Evolutionary conservation across 2,329 filamentous ascomycete genomes (phyloP).

Genomic region (Pseudogymnoascus sp.): DNA sequence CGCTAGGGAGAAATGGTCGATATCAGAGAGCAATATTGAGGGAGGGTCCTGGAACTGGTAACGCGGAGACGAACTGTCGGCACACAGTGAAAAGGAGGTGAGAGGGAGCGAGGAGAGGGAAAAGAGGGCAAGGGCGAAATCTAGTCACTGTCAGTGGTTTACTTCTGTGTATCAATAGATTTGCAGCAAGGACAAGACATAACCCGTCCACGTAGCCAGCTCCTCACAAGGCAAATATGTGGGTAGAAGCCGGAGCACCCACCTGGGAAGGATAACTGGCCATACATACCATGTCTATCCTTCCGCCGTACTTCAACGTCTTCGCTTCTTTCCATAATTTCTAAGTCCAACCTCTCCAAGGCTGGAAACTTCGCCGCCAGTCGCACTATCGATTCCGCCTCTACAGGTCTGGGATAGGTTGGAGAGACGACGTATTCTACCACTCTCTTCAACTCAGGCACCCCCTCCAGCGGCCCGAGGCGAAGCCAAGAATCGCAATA

Average conservation of each 20-base stretch:
- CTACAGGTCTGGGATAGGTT: background rate
- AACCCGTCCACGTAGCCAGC: background rate
- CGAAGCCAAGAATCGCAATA: conserved; percentile 15
- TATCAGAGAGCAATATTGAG: background rate
- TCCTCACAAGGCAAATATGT: background rate
- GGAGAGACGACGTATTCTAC: background rate
- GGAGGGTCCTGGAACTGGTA: conserved; percentile 4
- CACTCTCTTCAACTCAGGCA: conserved; percentile 4
- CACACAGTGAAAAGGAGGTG: background rate
- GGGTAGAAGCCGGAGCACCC: background rate
- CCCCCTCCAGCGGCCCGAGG: background rate
- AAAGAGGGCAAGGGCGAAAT: conserved; percentile 3
- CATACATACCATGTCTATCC: conserved; percentile 1
- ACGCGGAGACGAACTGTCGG: background rate
- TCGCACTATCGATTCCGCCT: background rate
- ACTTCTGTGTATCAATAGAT: background rate
- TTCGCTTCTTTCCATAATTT: background rate
- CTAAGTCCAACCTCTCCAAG: background rate
- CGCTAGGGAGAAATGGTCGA: conserved; percentile 8
- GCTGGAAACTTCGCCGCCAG: background rate
- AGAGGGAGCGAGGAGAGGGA: background rate
- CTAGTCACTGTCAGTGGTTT: background rate
- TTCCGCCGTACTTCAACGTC: background rate
- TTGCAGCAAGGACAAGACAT: background rate
- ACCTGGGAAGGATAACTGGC: background rate